Evolutionary conservation across 2,329 filamentous ascomycete genomes (phyloP).

Genomic region (Lomentospora prolificans): DNA sequence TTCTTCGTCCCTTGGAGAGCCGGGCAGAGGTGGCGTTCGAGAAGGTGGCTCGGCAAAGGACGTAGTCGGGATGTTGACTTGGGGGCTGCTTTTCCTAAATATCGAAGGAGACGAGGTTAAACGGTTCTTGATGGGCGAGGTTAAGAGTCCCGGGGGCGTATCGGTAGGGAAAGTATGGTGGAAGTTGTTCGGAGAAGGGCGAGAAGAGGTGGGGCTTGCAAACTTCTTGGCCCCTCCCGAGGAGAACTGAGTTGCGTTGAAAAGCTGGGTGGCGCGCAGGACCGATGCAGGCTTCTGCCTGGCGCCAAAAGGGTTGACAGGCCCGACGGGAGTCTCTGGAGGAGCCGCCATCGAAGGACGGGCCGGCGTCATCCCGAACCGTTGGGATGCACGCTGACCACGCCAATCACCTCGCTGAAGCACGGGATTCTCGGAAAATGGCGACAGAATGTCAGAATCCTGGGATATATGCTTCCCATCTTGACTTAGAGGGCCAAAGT

Average conservation of each 20-base stretch:
- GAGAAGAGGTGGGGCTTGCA: constrained; percentile 49
- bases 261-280: constrained; percentile 35
- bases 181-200: constrained; percentile 35
- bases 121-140: constrained; percentile 41
- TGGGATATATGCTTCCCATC: constrained; percentile 29
- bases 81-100: constrained; percentile 17
- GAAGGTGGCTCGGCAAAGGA: not conserved
- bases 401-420: constrained; percentile 27
- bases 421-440: constrained; percentile 4
- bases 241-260: constrained; percentile 44
- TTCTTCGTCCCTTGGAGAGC: constrained; percentile 2
- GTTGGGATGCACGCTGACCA: constrained; percentile 22
- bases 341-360: constrained; percentile 15
- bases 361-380: constrained; percentile 20
- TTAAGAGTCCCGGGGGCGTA: constrained; percentile 19
- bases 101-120: constrained; percentile 31
- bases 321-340: constrained; percentile 40
- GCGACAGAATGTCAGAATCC: constrained; percentile 23
- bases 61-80: not conserved
- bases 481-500: constrained; percentile 29
- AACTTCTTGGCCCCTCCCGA: constrained; percentile 35
- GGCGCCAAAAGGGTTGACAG: constrained; percentile 35
- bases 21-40: not conserved
- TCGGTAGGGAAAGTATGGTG: not conserved
- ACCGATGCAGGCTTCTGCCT: constrained; percentile 7